Conservation (phyloP, 345 rosid genomes). For the Rhodomyrtus tomentosa region DNA sequence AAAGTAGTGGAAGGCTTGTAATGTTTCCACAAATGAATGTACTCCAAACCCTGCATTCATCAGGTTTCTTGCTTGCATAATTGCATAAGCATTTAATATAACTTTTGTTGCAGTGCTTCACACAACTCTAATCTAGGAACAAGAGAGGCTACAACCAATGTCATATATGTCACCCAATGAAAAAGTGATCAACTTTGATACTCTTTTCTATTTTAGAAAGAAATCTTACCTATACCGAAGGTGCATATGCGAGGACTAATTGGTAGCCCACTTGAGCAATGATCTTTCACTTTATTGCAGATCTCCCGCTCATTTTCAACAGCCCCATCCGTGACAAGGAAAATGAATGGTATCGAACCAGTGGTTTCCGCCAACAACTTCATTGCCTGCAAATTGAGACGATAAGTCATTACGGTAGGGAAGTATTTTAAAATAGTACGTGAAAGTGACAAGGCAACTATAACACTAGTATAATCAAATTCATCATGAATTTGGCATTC, state of each 20-base stretch:
- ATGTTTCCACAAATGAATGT: background rate
- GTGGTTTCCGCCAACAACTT: conserved; percentile 46
- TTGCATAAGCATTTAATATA: background rate
- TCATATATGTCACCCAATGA: background rate
- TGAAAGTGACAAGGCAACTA: background rate
- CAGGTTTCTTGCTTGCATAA: background rate
- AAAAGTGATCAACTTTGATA: background rate
- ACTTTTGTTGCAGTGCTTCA: background rate
- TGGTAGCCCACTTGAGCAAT: conserved; percentile 18
- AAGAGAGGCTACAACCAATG: background rate
- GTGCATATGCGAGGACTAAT: conserved; percentile 67
- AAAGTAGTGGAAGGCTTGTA: background rate
- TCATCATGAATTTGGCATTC: background rate
- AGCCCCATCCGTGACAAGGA: conserved; percentile 85
- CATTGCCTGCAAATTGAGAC: conserved; percentile 46
- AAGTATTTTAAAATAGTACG: background rate
- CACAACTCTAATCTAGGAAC: background rate
- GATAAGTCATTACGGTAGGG: background rate
- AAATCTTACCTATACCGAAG: conserved; percentile 66
- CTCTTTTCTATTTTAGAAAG: background rate
- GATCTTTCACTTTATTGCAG: conserved; percentile 45
- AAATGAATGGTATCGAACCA: conserved; percentile 54
- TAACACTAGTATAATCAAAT: background rate
- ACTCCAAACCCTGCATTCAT: background rate
- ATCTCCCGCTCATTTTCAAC: conserved; percentile 80